Percentiles rank a stretch among this genome's conserved stretches.
phyloP scores from a whole-genome alignment of 352 stramenopile species.

The Phytophthora cajani region DNA sequence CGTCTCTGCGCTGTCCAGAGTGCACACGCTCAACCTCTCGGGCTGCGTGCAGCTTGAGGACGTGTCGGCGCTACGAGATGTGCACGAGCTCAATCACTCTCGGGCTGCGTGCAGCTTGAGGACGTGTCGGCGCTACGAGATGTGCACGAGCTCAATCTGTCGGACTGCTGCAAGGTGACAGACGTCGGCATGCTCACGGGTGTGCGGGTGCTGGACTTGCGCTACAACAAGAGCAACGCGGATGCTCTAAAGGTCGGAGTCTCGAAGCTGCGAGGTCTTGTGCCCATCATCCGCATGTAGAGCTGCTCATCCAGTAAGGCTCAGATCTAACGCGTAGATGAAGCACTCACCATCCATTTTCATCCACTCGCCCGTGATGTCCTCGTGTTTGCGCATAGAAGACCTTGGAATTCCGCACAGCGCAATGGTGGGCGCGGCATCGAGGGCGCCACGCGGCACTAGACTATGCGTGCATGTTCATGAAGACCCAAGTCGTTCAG shows the following conservation, averaged over 20 bases:
- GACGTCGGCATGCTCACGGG: conserved; percentile 63
- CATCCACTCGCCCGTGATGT: conserved; percentile 10
- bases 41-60: conserved; percentile 56
- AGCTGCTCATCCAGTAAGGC: conserved; percentile 18
- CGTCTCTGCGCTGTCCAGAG: conserved; percentile 48
- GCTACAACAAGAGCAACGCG: conserved; percentile 55
- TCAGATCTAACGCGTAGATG: conserved; percentile 11
- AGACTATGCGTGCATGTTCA: neutral
- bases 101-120: conserved; percentile 50
- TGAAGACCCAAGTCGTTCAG: conserved; percentile 1
- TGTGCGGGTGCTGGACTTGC: conserved; percentile 66
- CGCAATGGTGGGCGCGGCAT: neutral
- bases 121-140: conserved; percentile 52
- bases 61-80: conserved; percentile 48
- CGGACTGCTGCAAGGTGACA: conserved; percentile 56
- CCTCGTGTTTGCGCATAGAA: conserved; percentile 20
- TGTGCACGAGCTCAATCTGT: conserved; percentile 71
- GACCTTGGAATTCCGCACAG: neutral
- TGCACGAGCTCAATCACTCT: conserved; percentile 71
- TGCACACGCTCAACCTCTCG: conserved; percentile 69
- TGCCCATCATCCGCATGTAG: conserved; percentile 41
- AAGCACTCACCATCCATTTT: conserved; percentile 5
- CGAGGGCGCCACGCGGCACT: neutral
- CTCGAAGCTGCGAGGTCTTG: conserved; percentile 35
- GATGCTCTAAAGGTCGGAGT: conserved; percentile 22